phyloP scores from a whole-genome alignment of 768 basidiomycete species.

The Holtermanniella nyarrowii region DNA sequence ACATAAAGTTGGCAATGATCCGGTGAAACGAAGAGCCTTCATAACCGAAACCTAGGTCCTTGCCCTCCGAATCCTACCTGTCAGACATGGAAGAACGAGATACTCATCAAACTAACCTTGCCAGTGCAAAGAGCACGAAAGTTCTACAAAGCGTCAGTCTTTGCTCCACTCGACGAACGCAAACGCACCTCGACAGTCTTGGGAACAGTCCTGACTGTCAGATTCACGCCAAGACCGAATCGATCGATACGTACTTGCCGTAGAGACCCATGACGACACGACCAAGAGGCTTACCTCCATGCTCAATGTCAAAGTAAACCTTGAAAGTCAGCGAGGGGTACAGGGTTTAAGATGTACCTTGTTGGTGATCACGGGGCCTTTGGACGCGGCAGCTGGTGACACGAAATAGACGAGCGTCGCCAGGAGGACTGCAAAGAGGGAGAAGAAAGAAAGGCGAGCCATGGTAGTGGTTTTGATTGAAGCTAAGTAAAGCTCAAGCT shows the following conservation, averaged over 20 bases:
- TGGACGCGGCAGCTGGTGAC: slow-evolving; percentile 57
- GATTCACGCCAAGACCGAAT: background rate
- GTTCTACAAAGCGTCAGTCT: slow-evolving; percentile 49
- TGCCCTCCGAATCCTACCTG: slow-evolving; percentile 69
- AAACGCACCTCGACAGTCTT: slow-evolving; percentile 59
- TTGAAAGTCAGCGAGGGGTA: background rate
- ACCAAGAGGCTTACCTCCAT: slow-evolving; percentile 77
- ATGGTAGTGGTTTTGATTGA: slow-evolving; percentile 16
- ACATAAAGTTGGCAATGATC: slow-evolving; percentile 88
- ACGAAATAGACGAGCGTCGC: slow-evolving; percentile 36
- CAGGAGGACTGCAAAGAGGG: slow-evolving; percentile 21
- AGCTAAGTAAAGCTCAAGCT: no score
- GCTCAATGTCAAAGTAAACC: slow-evolving; percentile 88
- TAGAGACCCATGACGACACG: slow-evolving; percentile 82
- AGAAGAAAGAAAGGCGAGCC: slow-evolving; percentile 13
- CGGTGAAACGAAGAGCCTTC: slow-evolving; percentile 95
- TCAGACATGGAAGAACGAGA: no score
- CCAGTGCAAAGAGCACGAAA: slow-evolving; percentile 89
- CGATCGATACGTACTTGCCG: slow-evolving; percentile 56
- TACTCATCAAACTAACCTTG: no score
- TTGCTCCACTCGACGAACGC: background rate
- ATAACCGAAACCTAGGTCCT: slow-evolving; percentile 75
- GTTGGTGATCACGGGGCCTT: slow-evolving; percentile 80
- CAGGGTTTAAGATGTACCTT: slow-evolving; percentile 43
- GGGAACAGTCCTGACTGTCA: slow-evolving; percentile 62